Conservation (phyloP, 352 stramenopile genomes). For the Phytophthora pini region DNA sequence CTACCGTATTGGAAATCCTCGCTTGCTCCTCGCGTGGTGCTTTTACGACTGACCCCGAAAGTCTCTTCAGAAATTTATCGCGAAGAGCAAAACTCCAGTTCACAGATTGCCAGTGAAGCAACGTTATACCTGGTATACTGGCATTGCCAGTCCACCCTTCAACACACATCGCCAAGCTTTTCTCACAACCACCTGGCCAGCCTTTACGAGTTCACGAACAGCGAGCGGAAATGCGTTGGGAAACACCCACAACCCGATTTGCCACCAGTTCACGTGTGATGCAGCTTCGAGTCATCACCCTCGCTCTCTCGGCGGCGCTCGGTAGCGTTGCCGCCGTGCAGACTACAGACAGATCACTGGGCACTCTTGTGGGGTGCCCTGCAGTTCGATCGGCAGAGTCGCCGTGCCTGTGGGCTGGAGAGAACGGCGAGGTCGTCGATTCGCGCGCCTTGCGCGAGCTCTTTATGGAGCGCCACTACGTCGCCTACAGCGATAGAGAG, state of each 20-base stretch:
- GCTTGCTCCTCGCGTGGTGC: too few relatives aligned
- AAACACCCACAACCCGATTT: constrained; percentile 15
- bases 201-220: constrained; percentile 27
- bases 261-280: constrained; percentile 6
- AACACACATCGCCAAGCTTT: constrained; percentile 19
- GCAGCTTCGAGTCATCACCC: constrained; percentile 13
- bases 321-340: constrained; percentile 5
- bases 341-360: constrained; percentile 43
- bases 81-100: constrained; percentile 3
- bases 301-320: constrained; percentile 12
- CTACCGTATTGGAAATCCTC: too few relatives aligned
- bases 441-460: constrained; percentile 49
- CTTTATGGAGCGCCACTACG: constrained; percentile 47
- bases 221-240: constrained; percentile 1
- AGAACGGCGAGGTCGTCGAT: constrained; percentile 50
- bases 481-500: constrained; percentile 33
- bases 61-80: too few relatives aligned
- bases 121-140: too few relatives aligned
- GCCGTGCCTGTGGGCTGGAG: constrained; percentile 65
- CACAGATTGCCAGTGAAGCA: too few relatives aligned
- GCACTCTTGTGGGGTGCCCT: constrained; percentile 60
- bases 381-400: constrained; percentile 26
- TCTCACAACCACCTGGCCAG: constrained; percentile 22
- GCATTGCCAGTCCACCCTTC: neutral
- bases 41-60: too few relatives aligned